These are phyloP conservation scores for Ormosia semicastrata DNA, from an alignment of 306 rosid genomes.

Conservation along the genomic window DNA sequence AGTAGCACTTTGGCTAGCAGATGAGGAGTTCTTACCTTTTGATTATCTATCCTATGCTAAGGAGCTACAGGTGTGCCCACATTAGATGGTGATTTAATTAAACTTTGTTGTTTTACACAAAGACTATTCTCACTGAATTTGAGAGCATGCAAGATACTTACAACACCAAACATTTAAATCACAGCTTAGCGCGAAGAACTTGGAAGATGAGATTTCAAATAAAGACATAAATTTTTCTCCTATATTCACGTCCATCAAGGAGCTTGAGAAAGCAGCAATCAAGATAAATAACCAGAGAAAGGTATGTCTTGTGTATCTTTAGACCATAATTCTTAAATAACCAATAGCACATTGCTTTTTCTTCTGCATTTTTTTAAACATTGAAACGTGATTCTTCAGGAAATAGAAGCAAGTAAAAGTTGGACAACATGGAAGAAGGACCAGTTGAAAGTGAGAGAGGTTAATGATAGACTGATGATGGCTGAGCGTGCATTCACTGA, in stretches of 20 bases:
- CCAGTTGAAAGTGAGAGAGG: constrained; percentile 50
- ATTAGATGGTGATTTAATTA: background rate
- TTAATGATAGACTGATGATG: constrained; percentile 74
- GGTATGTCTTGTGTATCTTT: constrained; percentile 37
- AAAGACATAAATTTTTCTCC: constrained; percentile 52
- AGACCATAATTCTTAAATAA: background rate
- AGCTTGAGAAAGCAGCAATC: constrained; percentile 54
- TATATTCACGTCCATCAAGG: constrained; percentile 52
- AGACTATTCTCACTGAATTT: background rate
- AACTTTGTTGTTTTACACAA: background rate
- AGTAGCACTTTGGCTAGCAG: constrained; percentile 73
- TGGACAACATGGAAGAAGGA: constrained; percentile 50
- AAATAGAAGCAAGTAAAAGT: constrained; percentile 39
- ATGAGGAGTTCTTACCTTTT: constrained; percentile 61
- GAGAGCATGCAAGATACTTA: constrained; percentile 12
- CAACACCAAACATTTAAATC: constrained; percentile 17
- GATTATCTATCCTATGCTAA: constrained; percentile 58
- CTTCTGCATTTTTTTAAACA: background rate
- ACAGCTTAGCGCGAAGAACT: constrained; percentile 42
- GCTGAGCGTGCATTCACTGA: constrained; percentile 74
- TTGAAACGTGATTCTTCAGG: constrained; percentile 38
- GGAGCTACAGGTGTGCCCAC: constrained; percentile 52
- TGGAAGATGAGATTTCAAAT: constrained; percentile 42
- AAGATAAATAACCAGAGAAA: constrained; percentile 45
- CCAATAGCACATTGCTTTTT: background rate